phyloP scores from a whole-genome alignment of 225 moss, liverwort and hornwort genomes.

The Neckera pumila region DNA sequence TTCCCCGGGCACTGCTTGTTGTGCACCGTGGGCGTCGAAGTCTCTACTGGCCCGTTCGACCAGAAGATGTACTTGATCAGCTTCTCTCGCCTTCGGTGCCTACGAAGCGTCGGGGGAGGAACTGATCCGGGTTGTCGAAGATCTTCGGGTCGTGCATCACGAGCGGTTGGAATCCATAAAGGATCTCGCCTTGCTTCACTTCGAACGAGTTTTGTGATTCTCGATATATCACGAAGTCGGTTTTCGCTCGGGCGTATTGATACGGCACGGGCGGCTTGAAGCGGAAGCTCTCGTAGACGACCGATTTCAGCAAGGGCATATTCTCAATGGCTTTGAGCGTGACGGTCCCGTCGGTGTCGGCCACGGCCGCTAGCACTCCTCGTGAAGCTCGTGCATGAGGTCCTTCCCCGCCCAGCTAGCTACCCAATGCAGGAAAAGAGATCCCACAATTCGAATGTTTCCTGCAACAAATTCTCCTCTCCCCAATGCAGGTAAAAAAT shows the following conservation, averaged over 20 bases:
- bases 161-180: conserved; percentile 33
- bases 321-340: conserved; percentile 3
- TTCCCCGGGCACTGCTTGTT: conserved; percentile 59
- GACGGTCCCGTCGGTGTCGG: not conserved
- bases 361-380: conserved; percentile 15
- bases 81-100: conserved; percentile 44
- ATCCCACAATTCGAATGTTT: not conserved
- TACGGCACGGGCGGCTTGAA: conserved; percentile 36
- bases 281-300: conserved; percentile 30
- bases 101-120: conserved; percentile 40
- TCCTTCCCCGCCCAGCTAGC: not conserved
- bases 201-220: conserved; percentile 38
- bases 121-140: conserved; percentile 13
- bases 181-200: conserved; percentile 33
- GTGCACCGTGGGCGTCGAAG: not conserved
- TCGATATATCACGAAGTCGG: conserved; percentile 39
- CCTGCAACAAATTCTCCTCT: not conserved
- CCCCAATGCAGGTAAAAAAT: not conserved
- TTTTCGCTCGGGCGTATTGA: conserved; percentile 43
- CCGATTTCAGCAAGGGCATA: conserved; percentile 33
- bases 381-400: conserved; percentile 28
- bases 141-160: conserved; percentile 36
- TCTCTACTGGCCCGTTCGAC: conserved; percentile 49
- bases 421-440: not conserved
- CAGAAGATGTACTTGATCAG: conserved; percentile 36